Evolutionary conservation across 1,284 basidiomycete species (phyloP), one percentile per base, ranked within the genome.

Genomic region (Ustilago bromivora): DNA sequence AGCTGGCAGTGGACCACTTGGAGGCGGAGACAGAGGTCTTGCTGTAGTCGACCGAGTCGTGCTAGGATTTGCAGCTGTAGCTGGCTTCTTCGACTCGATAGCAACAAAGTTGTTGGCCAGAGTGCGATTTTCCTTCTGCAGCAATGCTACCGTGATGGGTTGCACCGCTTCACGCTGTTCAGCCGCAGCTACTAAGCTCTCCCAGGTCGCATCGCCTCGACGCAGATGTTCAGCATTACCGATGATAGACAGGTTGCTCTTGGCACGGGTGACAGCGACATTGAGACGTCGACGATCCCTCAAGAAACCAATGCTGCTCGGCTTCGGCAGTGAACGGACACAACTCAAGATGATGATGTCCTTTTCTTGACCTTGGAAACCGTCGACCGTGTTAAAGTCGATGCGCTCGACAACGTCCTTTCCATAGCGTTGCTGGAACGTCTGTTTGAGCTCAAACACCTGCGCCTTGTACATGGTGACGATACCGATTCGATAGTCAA

Each of bases 261-360:
- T 94, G 4, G 97, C 94, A 84, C 97, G 92, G 17, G 97, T 99
- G 46, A 99, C 88, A 19, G 97, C 96, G 23, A 99, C 97, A 87
- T 99, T 99, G 52, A 84, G 70, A 57, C 84, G 84, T 32, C 84
- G 69, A 15, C 72, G 66, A 43, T 85, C 84, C 60, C 71, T 67
- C 58, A 86, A 57, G 89, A 98, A 98, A 77, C 96, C 97, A 70
- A 99, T 91, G 57, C 68, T 66, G 3, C 66, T 60, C 4, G 67
- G 51, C 31, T 70, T 61, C 3, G 52, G 9, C 49, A 81, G 95
- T 87, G 94, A 97, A 84, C 97, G 90, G 15, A 99, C 97, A 87
- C 97, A 99, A 85, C 93, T 95, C 58, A 99, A 90, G 81, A 99
- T 98, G 87, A 99, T 98, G 84, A 99, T 98, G 87, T 99, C 97